A percentile compares a stretch with the other conserved stretches of the same genome.
These are phyloP conservation scores for Alternaria sp. DNA, from an alignment of 2,329 filamentous ascomycete genomes.

Conservation along the genomic window DNA sequence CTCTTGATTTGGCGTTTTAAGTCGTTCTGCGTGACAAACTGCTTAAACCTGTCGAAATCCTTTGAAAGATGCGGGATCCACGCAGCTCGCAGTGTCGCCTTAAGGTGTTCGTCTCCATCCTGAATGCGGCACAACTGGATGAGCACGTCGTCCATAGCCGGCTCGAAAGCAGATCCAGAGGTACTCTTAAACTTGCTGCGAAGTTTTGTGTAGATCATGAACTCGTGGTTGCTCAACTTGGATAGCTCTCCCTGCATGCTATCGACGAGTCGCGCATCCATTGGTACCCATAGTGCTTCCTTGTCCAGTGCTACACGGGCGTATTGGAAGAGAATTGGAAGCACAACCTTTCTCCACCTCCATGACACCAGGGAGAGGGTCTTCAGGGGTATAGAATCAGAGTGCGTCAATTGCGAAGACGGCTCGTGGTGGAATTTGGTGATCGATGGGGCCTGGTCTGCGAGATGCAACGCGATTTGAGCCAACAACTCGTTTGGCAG, in stretches of 20 bases:
- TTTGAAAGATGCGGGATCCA: conserved; percentile 43
- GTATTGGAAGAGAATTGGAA: conserved; percentile 43
- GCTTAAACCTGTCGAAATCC: conserved; percentile 25
- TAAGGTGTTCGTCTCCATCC: conserved; percentile 38
- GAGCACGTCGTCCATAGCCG: conserved; percentile 40
- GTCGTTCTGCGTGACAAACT: conserved; percentile 26
- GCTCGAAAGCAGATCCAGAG: conserved; percentile 33
- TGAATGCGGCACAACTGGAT: conserved; percentile 42
- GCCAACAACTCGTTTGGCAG: conserved; percentile 47
- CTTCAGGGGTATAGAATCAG: conserved; percentile 34
- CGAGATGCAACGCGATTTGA: conserved; percentile 42
- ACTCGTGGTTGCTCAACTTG: conserved; percentile 40
- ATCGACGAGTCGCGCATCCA: conserved; percentile 42
- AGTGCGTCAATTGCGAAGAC: conserved; percentile 30
- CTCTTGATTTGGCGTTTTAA: conserved; percentile 52
- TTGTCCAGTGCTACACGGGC: conserved; percentile 33
- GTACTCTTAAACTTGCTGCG: conserved; percentile 44
- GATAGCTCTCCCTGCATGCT: conserved; percentile 42
- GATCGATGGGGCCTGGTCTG: conserved; percentile 39
- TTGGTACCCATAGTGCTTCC: conserved; percentile 41
- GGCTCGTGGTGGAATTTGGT: conserved; percentile 43
- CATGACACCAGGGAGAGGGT: conserved; percentile 40
- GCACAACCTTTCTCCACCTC: conserved; percentile 39
- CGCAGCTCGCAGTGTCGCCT: conserved; percentile 26
- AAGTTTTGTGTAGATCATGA: conserved; percentile 41